Evolutionary conservation across 2,329 filamentous ascomycete genomes (phyloP).

Genomic region (Zymoseptoria ardabiliae): DNA sequence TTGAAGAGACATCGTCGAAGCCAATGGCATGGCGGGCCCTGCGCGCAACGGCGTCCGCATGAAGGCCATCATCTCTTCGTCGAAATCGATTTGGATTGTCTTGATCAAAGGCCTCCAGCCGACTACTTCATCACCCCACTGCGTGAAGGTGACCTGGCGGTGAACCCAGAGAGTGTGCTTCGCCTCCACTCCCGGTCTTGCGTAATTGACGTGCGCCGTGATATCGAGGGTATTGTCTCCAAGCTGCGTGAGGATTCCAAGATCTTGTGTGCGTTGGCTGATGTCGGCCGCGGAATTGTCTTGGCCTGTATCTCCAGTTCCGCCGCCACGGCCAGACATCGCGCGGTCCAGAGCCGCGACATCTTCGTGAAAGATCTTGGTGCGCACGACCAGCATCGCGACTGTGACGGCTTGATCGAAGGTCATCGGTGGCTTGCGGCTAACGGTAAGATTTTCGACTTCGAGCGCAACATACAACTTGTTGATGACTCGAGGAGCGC

Average conservation of each 20-base stretch:
- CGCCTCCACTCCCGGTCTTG: background rate
- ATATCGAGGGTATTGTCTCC: background rate
- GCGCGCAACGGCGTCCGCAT: background rate
- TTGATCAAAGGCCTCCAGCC: background rate
- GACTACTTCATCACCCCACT: background rate
- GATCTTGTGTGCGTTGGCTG: background rate
- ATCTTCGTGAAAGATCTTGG: background rate
- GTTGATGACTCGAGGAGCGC: background rate
- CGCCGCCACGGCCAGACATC: background rate
- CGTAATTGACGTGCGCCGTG: background rate
- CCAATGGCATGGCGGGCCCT: background rate
- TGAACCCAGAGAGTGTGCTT: background rate
- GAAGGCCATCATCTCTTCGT: background rate
- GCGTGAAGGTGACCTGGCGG: background rate
- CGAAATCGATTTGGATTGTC: background rate
- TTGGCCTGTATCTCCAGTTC: too few species aligned
- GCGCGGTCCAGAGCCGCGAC: background rate
- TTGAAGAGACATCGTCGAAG: background rate
- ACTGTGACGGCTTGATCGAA: background rate
- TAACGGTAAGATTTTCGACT: background rate
- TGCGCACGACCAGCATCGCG: background rate
- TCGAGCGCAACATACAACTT: background rate
- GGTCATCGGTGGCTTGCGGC: background rate
- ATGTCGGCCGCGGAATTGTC: background rate
- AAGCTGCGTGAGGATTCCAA: background rate